phyloP scores from a whole-genome alignment of 495 filamentous ascomycete genomes.

The Patellaria atrata region DNA sequence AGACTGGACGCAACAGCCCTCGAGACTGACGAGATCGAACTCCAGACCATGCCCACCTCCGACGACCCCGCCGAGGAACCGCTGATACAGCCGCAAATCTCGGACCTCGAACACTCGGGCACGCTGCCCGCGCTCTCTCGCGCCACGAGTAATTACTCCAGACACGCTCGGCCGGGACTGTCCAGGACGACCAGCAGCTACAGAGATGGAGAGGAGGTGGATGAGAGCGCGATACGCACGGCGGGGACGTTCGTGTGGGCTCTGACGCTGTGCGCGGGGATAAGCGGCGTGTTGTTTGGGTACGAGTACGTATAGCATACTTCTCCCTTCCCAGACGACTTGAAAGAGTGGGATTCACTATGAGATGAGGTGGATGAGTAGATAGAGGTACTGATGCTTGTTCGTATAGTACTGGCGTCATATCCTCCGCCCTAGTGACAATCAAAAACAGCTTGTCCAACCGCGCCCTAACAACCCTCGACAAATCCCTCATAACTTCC shows the following conservation, averaged over 20 bases:
- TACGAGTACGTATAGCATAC: slow-evolving; percentile 41
- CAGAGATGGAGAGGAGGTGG: slow-evolving; percentile 3
- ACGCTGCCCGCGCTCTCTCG: too few relatives aligned
- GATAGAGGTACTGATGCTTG: background rate
- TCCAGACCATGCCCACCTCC: too few relatives aligned
- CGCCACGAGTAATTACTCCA: too few relatives aligned
- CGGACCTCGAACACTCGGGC: too few relatives aligned
- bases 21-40: too few relatives aligned
- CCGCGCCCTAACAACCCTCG: slow-evolving; percentile 50
- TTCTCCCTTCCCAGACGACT: background rate
- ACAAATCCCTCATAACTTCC: slow-evolving; percentile 75
- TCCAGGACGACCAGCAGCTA: too few relatives aligned
- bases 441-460: slow-evolving; percentile 60
- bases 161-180: too few relatives aligned
- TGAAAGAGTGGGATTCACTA: background rate
- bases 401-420: slow-evolving; percentile 63
- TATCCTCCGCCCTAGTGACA: slow-evolving; percentile 74
- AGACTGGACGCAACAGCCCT: too few relatives aligned
- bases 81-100: too few relatives aligned
- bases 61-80: too few relatives aligned
- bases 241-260: slow-evolving; percentile 46
- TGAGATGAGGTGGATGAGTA: background rate
- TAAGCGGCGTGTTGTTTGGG: slow-evolving; percentile 78
- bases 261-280: slow-evolving; percentile 65
- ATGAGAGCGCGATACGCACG: slow-evolving; percentile 9